A percentile compares a stretch with the other conserved stretches of the same genome.
These are phyloP conservation scores for Tolypocladium ovalisporum DNA, from an alignment of 2,329 filamentous ascomycete genomes.

Conservation along the genomic window DNA sequence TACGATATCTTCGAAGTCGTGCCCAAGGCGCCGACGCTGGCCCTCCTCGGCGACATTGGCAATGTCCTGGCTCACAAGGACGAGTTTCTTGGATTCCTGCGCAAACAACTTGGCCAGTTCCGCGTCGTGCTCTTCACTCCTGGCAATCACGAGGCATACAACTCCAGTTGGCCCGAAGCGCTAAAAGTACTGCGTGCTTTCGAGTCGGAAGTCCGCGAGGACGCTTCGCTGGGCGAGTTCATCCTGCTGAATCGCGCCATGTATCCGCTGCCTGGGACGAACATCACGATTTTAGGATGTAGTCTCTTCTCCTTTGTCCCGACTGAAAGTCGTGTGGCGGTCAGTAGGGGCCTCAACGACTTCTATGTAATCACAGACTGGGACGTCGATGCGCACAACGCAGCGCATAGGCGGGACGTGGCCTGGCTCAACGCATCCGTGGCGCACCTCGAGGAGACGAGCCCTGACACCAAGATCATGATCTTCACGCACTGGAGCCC, in stretches of 20 bases:
- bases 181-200: conserved; percentile 18
- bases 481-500: conserved; percentile 34
- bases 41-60: conserved; percentile 47
- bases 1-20: conserved; percentile 40
- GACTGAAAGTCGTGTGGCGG: conserved; percentile 18
- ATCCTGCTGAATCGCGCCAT: conserved; percentile 23
- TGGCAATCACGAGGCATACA: conserved; percentile 47
- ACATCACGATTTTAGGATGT: conserved; percentile 21
- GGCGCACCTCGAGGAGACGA: conserved; percentile 10
- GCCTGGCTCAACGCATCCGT: conserved; percentile 31
- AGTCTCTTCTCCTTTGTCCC: conserved; percentile 38
- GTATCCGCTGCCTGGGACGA: conserved; percentile 12
- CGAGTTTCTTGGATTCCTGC: conserved; percentile 32
- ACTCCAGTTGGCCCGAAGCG: conserved; percentile 23
- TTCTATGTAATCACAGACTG: conserved; percentile 36
- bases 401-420: conserved; percentile 25
- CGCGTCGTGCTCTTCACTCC: conserved; percentile 37
- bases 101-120: conserved; percentile 35
- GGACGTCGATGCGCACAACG: conserved; percentile 24
- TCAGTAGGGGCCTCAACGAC: conserved; percentile 36
- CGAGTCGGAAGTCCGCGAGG: conserved; percentile 13
- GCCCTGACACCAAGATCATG: conserved; percentile 15
- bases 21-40: conserved; percentile 37
- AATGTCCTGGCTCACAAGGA: conserved; percentile 25
- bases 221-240: conserved; percentile 22